phyloP scores from a whole-genome alignment of 805 yeast species.

The Scheffersomyces coipomensis region DNA sequence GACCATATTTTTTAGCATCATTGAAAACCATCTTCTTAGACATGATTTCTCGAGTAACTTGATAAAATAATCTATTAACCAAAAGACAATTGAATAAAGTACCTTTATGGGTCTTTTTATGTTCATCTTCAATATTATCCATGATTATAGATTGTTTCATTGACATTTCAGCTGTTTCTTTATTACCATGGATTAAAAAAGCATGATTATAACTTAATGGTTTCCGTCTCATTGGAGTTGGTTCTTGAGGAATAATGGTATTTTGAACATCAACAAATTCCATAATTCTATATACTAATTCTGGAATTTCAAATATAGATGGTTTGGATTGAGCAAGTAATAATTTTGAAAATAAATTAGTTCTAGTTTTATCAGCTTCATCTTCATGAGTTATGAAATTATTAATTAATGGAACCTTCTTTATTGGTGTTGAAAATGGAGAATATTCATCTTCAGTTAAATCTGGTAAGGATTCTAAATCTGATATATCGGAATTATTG shows the following conservation, averaged over 20 bases:
- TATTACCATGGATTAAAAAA: conserved; percentile 58
- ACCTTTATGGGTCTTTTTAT: conserved; percentile 3
- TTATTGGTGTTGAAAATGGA: conserved; percentile 15
- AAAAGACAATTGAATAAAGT: conserved; percentile 58
- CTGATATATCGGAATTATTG: conserved; percentile 20
- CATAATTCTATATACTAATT: conserved; percentile 62
- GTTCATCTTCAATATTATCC: background rate
- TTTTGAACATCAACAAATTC: conserved; percentile 55
- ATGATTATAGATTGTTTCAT: conserved; percentile 25
- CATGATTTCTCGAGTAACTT: conserved; percentile 53
- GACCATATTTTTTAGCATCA: conserved; percentile 21
- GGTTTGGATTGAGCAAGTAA: conserved; percentile 4
- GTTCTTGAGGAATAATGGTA: conserved; percentile 59
- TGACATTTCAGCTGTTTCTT: conserved; percentile 43
- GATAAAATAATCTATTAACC: conserved; percentile 69
- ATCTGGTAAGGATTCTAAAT: conserved; percentile 38
- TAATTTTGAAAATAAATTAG: background rate
- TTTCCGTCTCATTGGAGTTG: conserved; percentile 57
- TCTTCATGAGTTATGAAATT: background rate
- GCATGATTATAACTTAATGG: conserved; percentile 74
- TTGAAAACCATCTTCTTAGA: conserved; percentile 56
- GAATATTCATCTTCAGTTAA: conserved; percentile 29
- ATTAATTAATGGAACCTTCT: background rate
- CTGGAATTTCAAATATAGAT: conserved; percentile 72
- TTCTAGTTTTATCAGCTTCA: background rate